Base-by-base conservation (phyloP, 176 grass and related monocot genomes). In the Areca catechu region DNA sequence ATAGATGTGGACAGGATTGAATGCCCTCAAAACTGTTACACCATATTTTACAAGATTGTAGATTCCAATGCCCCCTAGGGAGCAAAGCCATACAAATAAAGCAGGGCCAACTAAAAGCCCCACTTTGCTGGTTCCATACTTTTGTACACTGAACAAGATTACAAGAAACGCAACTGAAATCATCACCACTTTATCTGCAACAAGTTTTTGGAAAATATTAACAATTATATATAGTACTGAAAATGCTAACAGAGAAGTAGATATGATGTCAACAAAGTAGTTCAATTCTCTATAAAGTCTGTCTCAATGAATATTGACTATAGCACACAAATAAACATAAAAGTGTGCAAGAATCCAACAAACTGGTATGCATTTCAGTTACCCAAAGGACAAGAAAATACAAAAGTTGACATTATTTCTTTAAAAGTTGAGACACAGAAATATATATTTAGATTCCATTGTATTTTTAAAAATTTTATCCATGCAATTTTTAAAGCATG, bases 81-180 rank as follows among this genome's bases (percentile, higher is more conserved):
- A 98, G 67, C 80, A 98, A 79, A 98, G 92, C 93, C 93, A 98
- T 85, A 92, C 56, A 58, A 98, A 92, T 74, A 98, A 71, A 20
- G 81, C 81, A 62, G 87, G 87, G 21, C 87, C 87, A 69, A 98
- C 81, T 53, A 58, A 78, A 80, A 98, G 81, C 59, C 84, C 87
- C 23, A 98, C 78, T 84, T 98, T 98, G 69, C 87, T 98, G 17
- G 87, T 92, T 65, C 93, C 84, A 75, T 88, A 97, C 58, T 78
- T 73, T 73, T 97, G 93, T 57, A 97, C 56, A 72, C 81, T 92
- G 73, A 97, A 97, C 23, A 97, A 74, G 53, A 97, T 72, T 69
- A 92, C 68, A 62, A 97, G 83, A 76, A 82, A 82, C 43, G 80
- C 87, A 59, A 76, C 84, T 59, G 83, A 90, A 71, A 97, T 97